Evolutionary conservation across 768 basidiomycete species (phyloP), one percentile per base, ranked within the genome.

Genomic region (Coprinellus aureogranulatus): DNA sequence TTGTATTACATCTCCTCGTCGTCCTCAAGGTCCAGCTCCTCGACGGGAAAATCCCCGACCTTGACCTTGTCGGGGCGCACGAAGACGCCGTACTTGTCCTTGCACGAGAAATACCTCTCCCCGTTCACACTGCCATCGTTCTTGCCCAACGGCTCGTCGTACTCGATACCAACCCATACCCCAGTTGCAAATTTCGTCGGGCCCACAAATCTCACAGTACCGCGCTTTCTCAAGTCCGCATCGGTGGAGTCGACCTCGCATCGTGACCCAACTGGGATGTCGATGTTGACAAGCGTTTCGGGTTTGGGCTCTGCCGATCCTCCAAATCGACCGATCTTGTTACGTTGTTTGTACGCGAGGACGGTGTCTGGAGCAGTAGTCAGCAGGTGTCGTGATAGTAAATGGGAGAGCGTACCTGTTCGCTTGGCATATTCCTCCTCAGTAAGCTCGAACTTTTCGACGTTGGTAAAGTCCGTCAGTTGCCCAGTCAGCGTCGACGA

Each of bases 141-240:
- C 75, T 95, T 98, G 11, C 96, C 96, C 23, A 92, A 79, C 2
- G 96, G 95, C 65, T 98, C 96, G 67, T 98, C 96, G 66, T 94
- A 92, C 69, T 96, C 92, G 20, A 98, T 78, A 0, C 96, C 96
- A 1, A 98, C 82, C 95, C 95, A 98, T 0, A 84, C 71, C 0
- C 88, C 82, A 58, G 79, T 82, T 10, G 83, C 84, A 66, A 98
- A 97, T 55, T 80, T 78, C 0, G 94, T 92, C 37, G 75, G 70
- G 0, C 96, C 96, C 26, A 94, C 86, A 64, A 87, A 98, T n/a
- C 87, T 79, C 41, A 98, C 87, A 0, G 85, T 86, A 0, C 96
- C 96, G 4, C 92, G 83, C 69, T 91, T 92, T 50, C 79, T 82
- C 55, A 93, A 72, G 1, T 82, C 88, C 12, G 83, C 79, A 48